A percentile compares a stretch with the other conserved stretches of the same genome.
Conservation (phyloP, 805 yeast genomes). For the Candida oleophila region DNA sequence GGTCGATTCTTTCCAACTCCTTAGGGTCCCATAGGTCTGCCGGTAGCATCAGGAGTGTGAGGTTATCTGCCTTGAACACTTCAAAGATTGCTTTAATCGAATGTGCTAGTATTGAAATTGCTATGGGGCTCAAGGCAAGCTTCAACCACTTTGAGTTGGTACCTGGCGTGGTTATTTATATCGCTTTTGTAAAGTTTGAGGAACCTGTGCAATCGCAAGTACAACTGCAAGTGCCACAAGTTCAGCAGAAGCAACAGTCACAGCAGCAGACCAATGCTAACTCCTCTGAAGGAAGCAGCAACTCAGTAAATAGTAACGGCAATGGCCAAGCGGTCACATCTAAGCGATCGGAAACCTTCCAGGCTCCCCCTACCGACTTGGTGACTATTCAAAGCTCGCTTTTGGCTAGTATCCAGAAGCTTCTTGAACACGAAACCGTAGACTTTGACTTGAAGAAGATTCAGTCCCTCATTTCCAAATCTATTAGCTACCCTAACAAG, state of each 20-base stretch:
- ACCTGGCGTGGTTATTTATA: conserved; percentile 73
- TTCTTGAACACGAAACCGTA: conserved; percentile 14
- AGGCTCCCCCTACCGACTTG: conserved; percentile 22
- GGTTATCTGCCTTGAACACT: conserved; percentile 17
- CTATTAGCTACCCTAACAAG: conserved; percentile 37
- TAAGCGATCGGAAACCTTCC: conserved; percentile 8
- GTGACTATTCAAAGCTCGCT: conserved; percentile 21
- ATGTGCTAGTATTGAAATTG: conserved; percentile 68
- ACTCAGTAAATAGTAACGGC: conserved; percentile 7
- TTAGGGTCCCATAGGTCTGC: conserved; percentile 16
- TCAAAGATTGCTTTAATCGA: conserved; percentile 53
- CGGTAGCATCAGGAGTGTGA: conserved; percentile 16
- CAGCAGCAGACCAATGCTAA: conserved; percentile 5
- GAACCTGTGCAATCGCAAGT: not conserved
- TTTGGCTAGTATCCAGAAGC: conserved; percentile 14
- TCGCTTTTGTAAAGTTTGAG: conserved; percentile 78
- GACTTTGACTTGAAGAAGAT: conserved; percentile 37
- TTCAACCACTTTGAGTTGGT: conserved; percentile 81
- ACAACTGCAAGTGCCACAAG: conserved; percentile 13
- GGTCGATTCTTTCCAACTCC: conserved; percentile 20
- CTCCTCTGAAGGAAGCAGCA: conserved; percentile 10
- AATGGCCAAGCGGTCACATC: not conserved
- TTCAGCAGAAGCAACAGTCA: conserved; percentile 23
- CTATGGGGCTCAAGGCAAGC: conserved; percentile 74
- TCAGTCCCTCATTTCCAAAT: conserved; percentile 41